phyloP scores from a whole-genome alignment of 345 rosid genomes.

The Linum lewisii region DNA sequence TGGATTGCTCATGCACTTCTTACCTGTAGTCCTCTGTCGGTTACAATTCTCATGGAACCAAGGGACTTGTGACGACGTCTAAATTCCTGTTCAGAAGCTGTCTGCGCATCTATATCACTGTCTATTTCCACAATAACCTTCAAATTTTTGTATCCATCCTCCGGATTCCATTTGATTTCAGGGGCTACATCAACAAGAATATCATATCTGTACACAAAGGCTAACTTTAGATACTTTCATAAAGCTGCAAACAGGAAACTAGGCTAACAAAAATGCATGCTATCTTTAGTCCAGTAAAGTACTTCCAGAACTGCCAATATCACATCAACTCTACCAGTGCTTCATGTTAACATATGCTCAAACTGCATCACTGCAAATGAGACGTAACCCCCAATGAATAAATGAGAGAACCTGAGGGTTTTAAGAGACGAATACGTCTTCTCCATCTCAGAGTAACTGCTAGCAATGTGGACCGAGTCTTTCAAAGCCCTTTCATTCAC shows the following conservation, averaged over 20 bases:
- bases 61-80: conserved; percentile 71
- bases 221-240: conserved; percentile 2
- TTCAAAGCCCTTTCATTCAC: conserved; percentile 76
- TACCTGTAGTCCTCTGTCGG: conserved; percentile 87
- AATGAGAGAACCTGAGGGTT: conserved; percentile 42
- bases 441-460: conserved; percentile 77
- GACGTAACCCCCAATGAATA: conserved; percentile 6
- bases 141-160: conserved; percentile 68
- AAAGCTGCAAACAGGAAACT: background rate
- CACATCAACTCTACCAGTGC: background rate
- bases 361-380: background rate
- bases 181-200: conserved; percentile 82
- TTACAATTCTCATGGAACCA: conserved; percentile 54
- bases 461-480: conserved; percentile 70
- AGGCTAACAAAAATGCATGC: no score
- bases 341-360: background rate
- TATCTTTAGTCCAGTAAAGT: no score
- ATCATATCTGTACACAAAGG: conserved; percentile 54
- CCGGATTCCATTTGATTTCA: conserved; percentile 77
- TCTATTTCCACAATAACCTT: conserved; percentile 87
- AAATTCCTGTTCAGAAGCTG: conserved; percentile 64
- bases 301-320: no score
- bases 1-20: conserved; percentile 6
- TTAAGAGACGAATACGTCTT: conserved; percentile 47
- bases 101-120: conserved; percentile 61